Percentiles rank a stretch among this genome's conserved stretches.
Conservation (phyloP, 108 stramenopile species). For the Pseudonitzschia pungens region DNA sequence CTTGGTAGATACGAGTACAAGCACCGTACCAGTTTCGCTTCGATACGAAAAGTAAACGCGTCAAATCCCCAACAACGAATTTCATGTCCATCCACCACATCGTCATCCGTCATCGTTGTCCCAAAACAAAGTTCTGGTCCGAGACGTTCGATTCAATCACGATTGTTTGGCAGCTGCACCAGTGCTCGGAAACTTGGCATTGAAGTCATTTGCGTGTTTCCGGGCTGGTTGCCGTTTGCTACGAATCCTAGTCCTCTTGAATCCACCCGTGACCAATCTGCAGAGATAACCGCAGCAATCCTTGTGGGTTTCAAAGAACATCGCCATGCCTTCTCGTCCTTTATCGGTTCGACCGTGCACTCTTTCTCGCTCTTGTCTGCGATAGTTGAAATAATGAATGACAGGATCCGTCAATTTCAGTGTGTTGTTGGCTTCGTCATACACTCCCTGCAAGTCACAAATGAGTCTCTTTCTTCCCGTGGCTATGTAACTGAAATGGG, state of each 20-base stretch:
- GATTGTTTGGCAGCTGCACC: too few relatives aligned
- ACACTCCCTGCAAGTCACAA: constrained; percentile 42
- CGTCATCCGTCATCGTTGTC: too few relatives aligned
- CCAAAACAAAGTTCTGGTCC: too few relatives aligned
- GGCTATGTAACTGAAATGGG: constrained; percentile 34
- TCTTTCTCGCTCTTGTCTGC: constrained; percentile 2
- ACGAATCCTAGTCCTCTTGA: neutral
- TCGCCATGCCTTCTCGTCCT: constrained; percentile 33
- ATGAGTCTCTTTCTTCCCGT: constrained; percentile 24
- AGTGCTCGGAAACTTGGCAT: too few relatives aligned
- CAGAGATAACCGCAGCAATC: constrained; percentile 12
- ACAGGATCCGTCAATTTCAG: constrained; percentile 37
- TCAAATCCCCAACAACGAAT: too few relatives aligned
- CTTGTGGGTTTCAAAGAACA: constrained; percentile 39
- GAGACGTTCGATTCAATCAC: too few relatives aligned
- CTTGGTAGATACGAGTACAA: too few relatives aligned
- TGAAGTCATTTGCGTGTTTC: neutral
- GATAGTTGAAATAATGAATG: constrained; percentile 29
- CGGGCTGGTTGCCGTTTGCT: neutral
- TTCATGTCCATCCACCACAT: too few relatives aligned
- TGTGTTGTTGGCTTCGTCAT: constrained; percentile 12
- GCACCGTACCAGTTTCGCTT: too few relatives aligned
- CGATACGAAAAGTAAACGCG: too few relatives aligned
- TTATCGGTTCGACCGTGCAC: constrained; percentile 37
- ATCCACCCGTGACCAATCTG: constrained; percentile 2